These are phyloP conservation scores for Coniochaeta pulveracea DNA, from an alignment of 2,329 filamentous ascomycete genomes.

Conservation along the genomic window DNA sequence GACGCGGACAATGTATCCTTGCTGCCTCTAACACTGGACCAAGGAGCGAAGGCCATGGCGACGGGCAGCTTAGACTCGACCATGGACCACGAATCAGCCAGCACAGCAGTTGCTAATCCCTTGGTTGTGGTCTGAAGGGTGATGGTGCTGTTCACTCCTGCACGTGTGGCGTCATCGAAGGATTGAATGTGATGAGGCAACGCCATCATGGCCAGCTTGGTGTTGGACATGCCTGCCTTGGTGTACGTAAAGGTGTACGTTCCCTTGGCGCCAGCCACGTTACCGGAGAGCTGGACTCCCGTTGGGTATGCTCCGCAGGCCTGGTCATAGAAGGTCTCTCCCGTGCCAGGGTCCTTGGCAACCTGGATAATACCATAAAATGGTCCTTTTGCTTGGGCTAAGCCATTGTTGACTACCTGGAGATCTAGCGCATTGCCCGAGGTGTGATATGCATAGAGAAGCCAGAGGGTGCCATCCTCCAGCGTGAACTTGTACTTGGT, in stretches of 20 bases:
- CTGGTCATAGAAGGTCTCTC: constrained; percentile 61
- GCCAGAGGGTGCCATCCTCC: constrained; percentile 65
- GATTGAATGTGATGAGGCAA: constrained; percentile 76
- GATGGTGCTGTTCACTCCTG: constrained; percentile 35
- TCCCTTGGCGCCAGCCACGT: constrained; percentile 45
- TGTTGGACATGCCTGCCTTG: constrained; percentile 52
- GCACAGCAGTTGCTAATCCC: constrained; percentile 62
- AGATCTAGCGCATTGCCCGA: constrained; percentile 54
- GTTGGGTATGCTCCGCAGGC: constrained; percentile 66
- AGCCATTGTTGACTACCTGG: constrained; percentile 51
- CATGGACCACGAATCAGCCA: constrained; percentile 68
- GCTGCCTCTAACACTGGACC: constrained; percentile 45
- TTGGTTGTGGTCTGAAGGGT: constrained; percentile 75
- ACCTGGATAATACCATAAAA: constrained; percentile 78
- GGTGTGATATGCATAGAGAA: constrained; percentile 61
- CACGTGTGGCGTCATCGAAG: constrained; percentile 51
- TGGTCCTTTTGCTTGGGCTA: constrained; percentile 50
- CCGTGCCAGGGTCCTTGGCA: constrained; percentile 58
- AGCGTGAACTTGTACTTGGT: constrained; percentile 67
- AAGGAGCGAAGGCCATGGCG: constrained; percentile 69
- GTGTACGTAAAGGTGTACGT: constrained; percentile 63
- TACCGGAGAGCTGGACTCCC: constrained; percentile 52
- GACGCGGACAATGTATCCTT: constrained; percentile 34
- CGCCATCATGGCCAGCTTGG: constrained; percentile 70
- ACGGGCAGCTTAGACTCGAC: constrained; percentile 61